These are phyloP conservation scores for sorghum (Sorghum bicolor) DNA, from an alignment of 176 grass and related monocot species.

Conservation along the genomic window DNA sequence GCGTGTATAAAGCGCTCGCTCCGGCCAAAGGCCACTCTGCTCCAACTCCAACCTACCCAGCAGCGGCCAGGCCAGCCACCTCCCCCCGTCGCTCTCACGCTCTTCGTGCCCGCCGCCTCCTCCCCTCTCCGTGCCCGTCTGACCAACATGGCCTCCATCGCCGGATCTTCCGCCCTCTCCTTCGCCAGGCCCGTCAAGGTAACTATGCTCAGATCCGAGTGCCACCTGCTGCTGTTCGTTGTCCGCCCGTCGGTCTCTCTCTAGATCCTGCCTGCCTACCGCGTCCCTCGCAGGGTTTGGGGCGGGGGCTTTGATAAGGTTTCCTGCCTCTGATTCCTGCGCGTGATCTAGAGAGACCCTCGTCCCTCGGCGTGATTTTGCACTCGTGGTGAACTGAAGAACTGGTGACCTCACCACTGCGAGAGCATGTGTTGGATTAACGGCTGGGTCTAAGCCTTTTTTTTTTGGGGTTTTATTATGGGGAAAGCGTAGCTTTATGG, in stretches of 20 bases:
- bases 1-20: not conserved
- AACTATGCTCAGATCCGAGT: conserved; percentile 18
- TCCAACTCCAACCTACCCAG: not conserved
- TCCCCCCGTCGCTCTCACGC: conserved; percentile 17
- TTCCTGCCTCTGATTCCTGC: not conserved
- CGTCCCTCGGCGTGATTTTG: not conserved
- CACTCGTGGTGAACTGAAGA: not conserved
- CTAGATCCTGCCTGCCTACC: not conserved
- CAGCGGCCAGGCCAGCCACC: not conserved
- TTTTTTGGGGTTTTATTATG: not conserved
- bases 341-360: not conserved
- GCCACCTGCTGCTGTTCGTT: not conserved
- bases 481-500: not conserved
- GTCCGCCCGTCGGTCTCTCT: not conserved
- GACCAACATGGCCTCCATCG: conserved; percentile 42
- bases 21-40: not conserved
- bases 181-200: conserved; percentile 52
- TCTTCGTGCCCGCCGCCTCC: conserved; percentile 49
- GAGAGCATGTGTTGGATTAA: not conserved
- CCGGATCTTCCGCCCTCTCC: conserved; percentile 39
- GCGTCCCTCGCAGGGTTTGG: not conserved
- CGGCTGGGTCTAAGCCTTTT: not conserved
- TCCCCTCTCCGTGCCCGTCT: not conserved
- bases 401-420: not conserved
- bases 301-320: not conserved